Conservation (phyloP, 2,329 filamentous ascomycete species). For the Cladobotryum mycophilum region DNA sequence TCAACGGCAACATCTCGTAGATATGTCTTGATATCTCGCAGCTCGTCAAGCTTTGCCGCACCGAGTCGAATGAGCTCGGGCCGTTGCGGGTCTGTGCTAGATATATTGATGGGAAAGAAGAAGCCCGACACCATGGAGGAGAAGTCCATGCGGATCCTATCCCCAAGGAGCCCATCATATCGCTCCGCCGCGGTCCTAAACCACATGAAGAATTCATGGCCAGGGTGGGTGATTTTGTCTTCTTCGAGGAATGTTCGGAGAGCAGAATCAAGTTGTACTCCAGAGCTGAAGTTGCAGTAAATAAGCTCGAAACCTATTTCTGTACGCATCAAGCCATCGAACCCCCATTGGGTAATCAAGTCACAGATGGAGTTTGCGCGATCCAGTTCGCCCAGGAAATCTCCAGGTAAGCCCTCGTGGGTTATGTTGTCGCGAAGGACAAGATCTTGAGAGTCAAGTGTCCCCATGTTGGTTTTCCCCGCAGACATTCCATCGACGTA, state of each 20-base stretch:
- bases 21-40: slow-evolving; percentile 34
- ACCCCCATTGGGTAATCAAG: slow-evolving; percentile 44
- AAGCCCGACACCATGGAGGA: slow-evolving; percentile 46
- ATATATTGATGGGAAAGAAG: slow-evolving; percentile 46
- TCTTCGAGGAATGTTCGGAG: slow-evolving; percentile 19
- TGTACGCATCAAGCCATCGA: slow-evolving; percentile 62
- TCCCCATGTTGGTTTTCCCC: slow-evolving; percentile 58
- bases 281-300: slow-evolving; percentile 53
- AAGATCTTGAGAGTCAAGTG: slow-evolving; percentile 60
- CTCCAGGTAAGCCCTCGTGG: not conserved
- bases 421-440: slow-evolving; percentile 43
- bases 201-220: slow-evolving; percentile 33
- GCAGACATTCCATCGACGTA: slow-evolving; percentile 67
- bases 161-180: slow-evolving; percentile 40
- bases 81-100: slow-evolving; percentile 31
- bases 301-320: slow-evolving; percentile 68
- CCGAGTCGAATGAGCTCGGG: slow-evolving; percentile 29
- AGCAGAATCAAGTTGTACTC: slow-evolving; percentile 32
- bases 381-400: slow-evolving; percentile 36
- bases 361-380: slow-evolving; percentile 53
- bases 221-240: slow-evolving; percentile 13
- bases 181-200: slow-evolving; percentile 36
- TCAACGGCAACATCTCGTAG: slow-evolving; percentile 37
- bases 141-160: slow-evolving; percentile 39
- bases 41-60: slow-evolving; percentile 22